Base-by-base conservation (phyloP, 2,329 filamentous ascomycete species). In the Ophiosphaerella korrae region DNA sequence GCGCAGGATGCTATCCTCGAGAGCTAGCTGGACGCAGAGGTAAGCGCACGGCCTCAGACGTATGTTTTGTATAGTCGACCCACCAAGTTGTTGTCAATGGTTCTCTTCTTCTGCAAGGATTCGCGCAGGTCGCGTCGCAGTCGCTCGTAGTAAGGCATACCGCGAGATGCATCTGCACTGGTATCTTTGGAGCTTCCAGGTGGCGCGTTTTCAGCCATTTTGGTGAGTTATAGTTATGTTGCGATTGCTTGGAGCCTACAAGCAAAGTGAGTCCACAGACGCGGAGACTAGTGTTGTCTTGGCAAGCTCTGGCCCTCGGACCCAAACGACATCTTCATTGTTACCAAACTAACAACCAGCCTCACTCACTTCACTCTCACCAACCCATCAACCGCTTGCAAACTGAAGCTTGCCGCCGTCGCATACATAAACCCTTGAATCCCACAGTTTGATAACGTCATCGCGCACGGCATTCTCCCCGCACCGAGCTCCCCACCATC, bases 1-100 rank as follows among this genome's bases (percentile, higher is more conserved):
- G 58, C 88, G 86, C 70, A 84, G 86, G 64, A 99, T 97, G 58
- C 84, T 83, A 42, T 96, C 90, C 78, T 99, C 94, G 51, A 87
- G 75, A 62, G 77, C 72, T 44, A 79, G 74, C 84, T 87, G 58
- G 45, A 51, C 35, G 21, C 29, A 41, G 44, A 37, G 34, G 51
- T 66, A 48, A 63, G 66, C 42, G 32, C 56, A 23, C 39, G 33
- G 32, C 44, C 26, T 48, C 8, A 40, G 31, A 34, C 14, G 18
- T 24, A 16, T 33, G 42, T 31, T 40, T 16, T 29, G 7, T 49
- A 9, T 12, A 40, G 16, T 29, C 35, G 42, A 73, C 77, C 56
- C 64, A 85, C 83, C 72, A 86, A 75, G 64, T 78, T 81, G 61
- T 81, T 82, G 63, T 88, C 86, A 45, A 89, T 78, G 14, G 81